Evolutionary conservation across 306 rosid species (phyloP), one percentile per base, ranked within the genome.

Genomic region (Casuarina glauca): DNA sequence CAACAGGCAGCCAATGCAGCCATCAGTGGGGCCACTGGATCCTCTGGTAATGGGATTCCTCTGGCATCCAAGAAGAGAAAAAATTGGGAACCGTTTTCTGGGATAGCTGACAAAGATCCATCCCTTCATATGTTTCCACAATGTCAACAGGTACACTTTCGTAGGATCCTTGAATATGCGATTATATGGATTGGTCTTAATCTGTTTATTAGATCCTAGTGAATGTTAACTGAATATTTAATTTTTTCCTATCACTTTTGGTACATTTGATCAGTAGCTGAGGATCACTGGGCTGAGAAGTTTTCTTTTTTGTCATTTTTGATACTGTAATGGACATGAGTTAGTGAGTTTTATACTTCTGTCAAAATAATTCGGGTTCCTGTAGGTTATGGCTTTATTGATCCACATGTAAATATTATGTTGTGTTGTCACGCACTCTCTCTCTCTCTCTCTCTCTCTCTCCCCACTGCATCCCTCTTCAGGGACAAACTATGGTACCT

Each of bases 1-100:
- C 88, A 82, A 87, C 90, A 85, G 81, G 86, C 81, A 73, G 84
- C 90, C 54, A 93, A 89, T 88, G 94, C 88, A 49, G 86, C 88
- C 85, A 83, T 84, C 73, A 85, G 43, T 52, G 88, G 85, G 82
- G 89, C 88, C 32, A 80, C 84, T 80, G 89, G 91, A 70, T 80
- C 87, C 70, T 88, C 89, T 45, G 86, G 86, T 68, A 79, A 74
- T 72, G 87, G 86, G 75, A 82, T 76, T 51, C 76, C 75, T 52
- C 36, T 48, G 42, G 83, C 82, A 72, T 87, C 93, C 78, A 92
- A 79, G 68, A 88, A 80, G 81, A 87, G 95, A 86, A 87, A 86
- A 81, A 45, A 54, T 58, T 78, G 74, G 0, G 86, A 88, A 75
- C 79, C 75, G 3, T 82, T 49, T 83, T 81, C 80, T 55, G 81